phyloP scores from a whole-genome alignment of 2,329 filamentous ascomycete genomes.

The Sarocladiaceae sp. region DNA sequence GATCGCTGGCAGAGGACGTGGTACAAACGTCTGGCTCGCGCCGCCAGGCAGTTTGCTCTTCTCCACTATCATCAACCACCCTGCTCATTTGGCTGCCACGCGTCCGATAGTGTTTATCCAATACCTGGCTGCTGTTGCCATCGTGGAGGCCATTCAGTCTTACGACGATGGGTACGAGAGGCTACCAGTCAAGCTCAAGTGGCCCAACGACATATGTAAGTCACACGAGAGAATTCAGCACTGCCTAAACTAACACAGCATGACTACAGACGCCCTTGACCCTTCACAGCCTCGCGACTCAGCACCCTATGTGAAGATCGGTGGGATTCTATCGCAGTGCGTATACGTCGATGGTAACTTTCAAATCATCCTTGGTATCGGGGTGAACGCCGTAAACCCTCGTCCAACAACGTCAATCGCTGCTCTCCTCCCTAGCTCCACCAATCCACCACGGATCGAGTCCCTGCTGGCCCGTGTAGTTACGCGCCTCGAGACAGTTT shows the following conservation, averaged over 20 bases:
- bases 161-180: constrained; percentile 72
- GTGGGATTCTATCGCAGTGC: constrained; percentile 87
- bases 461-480: constrained; percentile 76
- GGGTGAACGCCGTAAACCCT: constrained; percentile 77
- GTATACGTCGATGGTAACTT: constrained; percentile 72
- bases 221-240: constrained; percentile 10
- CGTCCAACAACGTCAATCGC: constrained; percentile 84
- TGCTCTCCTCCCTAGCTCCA: constrained; percentile 52
- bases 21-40: constrained; percentile 90
- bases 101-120: constrained; percentile 90
- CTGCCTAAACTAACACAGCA: background rate
- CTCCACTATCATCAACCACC: constrained; percentile 81
- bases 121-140: constrained; percentile 84
- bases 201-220: constrained; percentile 91
- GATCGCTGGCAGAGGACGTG: constrained; percentile 79
- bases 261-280: constrained; percentile 55
- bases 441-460: constrained; percentile 62
- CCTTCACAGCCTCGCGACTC: constrained; percentile 42
- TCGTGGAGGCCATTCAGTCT: constrained; percentile 72
- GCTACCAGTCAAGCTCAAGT: constrained; percentile 82
- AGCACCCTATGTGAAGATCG: constrained; percentile 73
- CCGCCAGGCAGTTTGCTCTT: constrained; percentile 82
- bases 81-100: constrained; percentile 60
- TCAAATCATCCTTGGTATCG: constrained; percentile 79
- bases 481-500: constrained; percentile 69